Evolutionary conservation across 495 filamentous ascomycete genomes (phyloP), one percentile per base, ranked within the genome.

Genomic region (Neurospora tetraspora): DNA sequence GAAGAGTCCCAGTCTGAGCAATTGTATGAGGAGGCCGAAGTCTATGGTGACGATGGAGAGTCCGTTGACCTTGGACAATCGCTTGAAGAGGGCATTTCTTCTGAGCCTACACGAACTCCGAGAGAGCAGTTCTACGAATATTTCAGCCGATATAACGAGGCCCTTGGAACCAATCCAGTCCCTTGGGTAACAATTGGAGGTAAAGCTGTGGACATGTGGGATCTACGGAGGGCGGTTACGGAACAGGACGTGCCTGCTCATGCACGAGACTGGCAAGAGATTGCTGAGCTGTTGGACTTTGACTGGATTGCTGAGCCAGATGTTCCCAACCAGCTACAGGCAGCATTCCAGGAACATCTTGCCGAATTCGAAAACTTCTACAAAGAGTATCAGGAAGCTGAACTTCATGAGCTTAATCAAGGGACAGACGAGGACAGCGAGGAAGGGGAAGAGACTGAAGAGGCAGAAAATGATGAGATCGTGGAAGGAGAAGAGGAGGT

Each of bases 271-370:
- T 84, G 82, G 83, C 74, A 81, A 59, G 69, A 76, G 20, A 75
- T 87, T 23, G 78, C 82, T 0, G 81, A 81, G 53, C 42, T 69
- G 0, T 76, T 87, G 23, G 81, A 77, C 0, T 80, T 84, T 71
- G 76, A 85, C 73, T 83, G 80, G 78, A 70, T 80, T 45, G 69
- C 79, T 12, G 53, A 80, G 20, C 73, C 77, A 5, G 74, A 75
- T 8, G 77, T 82, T 27, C 73, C 81, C 7, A 38, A 76, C 40
- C 78, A 83, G 43, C 76, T 88, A 69, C 74, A 79, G 70, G 36
- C 40, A 42, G 76, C 75, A 10, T 84, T 82, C 73, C 77, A 80
- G 68, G 77, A 80, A 31, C 70, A 78, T 23, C 74, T 82, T 43
- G 20, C 71, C 7, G 76, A 72, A 40, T 82, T 83, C 70, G 77